Evolutionary conservation across 2,329 filamentous ascomycete genomes (phyloP), one percentile per base, ranked within the genome.

Genomic region (Aspergillus alliaceus): DNA sequence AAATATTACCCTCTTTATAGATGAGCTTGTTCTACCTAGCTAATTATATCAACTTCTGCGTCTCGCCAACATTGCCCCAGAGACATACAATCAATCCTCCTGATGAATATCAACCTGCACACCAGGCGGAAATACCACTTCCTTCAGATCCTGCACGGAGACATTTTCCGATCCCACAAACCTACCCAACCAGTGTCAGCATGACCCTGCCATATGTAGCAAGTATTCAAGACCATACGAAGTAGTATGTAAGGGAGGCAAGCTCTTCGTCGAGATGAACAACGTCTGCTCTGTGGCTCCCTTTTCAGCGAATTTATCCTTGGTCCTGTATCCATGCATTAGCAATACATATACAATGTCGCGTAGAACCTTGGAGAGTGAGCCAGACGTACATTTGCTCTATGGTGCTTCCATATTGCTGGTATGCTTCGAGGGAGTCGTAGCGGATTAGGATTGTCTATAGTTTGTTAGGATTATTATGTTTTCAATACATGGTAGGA

Each of bases 241-340:
- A 1, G 58, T 62, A 6, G 54, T 55, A 52, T 64, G 62, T n/a
- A 56, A 48, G 2, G 62, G 62, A 8, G 60, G 62, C 9, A 62
- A 31, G 27, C 58, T 64, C 39, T 50, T 24, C 34, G 58, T 64
- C 5, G 62, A 61, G 25, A 62, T 56, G 29, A 62, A 64, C 22
- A 57, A 37, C 1, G 59, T 53, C 12, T 56, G 54, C 9, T 59
- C 57, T 9, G 50, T 59, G 7, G 59, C 61, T 8, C 61, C 59
- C 25, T 61, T 62, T 11, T 53, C 49, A 1, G 54, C 47, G 22
- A 61, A 61, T 6, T 40, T 11, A 2, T 60, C 51, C 11, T 35
- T 60, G 12, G 53, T 52, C n/a, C 61, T 63, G 6, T 29, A 27
- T 4, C 5, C 27, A 3, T 7, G 18, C 2, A 6, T 42, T 18